Evolutionary conservation across 345 rosid genomes (phyloP).

Genomic region (Rhodamnia argentea): DNA sequence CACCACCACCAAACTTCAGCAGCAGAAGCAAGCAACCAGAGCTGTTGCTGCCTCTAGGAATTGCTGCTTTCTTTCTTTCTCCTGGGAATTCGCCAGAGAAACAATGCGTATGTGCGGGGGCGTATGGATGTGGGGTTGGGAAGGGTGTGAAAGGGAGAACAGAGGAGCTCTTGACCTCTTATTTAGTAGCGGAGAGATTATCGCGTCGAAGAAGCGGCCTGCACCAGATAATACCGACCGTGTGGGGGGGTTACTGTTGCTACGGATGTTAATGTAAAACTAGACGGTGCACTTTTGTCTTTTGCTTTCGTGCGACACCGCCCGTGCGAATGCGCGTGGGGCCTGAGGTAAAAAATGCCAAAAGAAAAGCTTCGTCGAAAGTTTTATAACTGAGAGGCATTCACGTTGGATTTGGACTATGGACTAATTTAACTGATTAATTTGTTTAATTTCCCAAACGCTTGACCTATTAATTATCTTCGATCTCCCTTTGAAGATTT

Average conservation of each 20-base stretch:
- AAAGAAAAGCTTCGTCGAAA: neutral
- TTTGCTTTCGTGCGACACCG: neutral
- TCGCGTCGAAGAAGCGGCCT: neutral
- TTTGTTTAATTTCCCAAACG: neutral
- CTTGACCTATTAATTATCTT: neutral
- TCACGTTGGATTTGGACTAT: neutral
- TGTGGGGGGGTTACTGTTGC: neutral
- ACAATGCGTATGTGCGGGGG: neutral
- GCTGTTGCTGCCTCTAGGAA: neutral
- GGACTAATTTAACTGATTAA: neutral
- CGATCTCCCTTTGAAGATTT: neutral
- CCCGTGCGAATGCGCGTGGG: neutral
- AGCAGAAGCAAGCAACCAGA: neutral
- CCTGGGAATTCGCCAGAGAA: neutral
- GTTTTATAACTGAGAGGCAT: neutral
- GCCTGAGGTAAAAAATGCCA: neutral
- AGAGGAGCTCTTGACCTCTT: neutral
- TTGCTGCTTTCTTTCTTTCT: neutral
- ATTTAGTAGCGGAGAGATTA: neutral
- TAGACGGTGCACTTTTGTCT: neutral
- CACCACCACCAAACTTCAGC: neutral
- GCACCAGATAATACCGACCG: neutral
- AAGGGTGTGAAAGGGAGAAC: neutral
- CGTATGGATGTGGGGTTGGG: neutral
- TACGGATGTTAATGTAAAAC: neutral